These are phyloP conservation scores for Murraya paniculata DNA, from an alignment of 345 rosid species.

Conservation along the genomic window DNA sequence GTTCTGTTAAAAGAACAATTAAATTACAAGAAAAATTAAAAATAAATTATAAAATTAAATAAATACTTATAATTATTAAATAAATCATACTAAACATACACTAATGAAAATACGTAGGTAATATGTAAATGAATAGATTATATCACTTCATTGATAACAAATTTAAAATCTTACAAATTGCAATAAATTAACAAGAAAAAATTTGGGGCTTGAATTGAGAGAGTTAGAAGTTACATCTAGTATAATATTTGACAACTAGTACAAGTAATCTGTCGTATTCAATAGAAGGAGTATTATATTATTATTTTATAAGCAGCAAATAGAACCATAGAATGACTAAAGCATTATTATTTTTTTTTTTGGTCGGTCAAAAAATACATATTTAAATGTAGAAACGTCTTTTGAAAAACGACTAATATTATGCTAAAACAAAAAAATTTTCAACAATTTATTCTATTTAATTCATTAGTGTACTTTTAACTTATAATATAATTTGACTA, in stretches of 20 bases:
- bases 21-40: too few species aligned
- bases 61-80: too few species aligned
- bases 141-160: background rate
- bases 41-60: too few species aligned
- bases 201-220: background rate
- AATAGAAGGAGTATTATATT: background rate
- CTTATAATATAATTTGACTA: too few species aligned
- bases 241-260: background rate
- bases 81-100: too few species aligned
- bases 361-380: background rate
- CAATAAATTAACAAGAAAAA: background rate
- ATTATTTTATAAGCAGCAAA: too few species aligned
- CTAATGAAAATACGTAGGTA: too few species aligned
- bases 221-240: background rate
- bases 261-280: background rate
- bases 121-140: background rate
- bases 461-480: background rate
- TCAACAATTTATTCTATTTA: background rate
- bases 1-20: fast-evolving
- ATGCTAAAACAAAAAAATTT: too few species aligned
- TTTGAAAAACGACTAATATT: background rate
- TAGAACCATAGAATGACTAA: too few species aligned
- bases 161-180: too few species aligned
- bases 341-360: background rate
- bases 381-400: background rate